Evolutionary conservation across 176 grass and related monocot species (phyloP), one percentile per base, ranked within the genome.

Genomic region (Saccharum spontaneum): DNA sequence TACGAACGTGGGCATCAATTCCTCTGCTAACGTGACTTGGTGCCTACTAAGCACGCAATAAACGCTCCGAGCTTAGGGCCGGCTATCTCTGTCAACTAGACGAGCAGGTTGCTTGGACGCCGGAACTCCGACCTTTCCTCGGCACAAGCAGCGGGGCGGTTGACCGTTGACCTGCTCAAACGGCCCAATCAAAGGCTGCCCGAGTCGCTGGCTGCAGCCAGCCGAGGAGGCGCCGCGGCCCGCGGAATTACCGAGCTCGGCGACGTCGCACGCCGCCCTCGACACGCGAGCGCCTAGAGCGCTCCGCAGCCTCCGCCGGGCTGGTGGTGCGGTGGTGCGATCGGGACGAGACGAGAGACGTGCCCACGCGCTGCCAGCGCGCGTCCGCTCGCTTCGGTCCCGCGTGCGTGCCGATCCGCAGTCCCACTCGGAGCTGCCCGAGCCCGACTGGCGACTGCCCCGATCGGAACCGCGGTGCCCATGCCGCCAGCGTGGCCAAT

Each of bases 401-500:
- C 13, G 10, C 39, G 22, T 7, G 20, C 43, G 41, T 4, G 39
- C 0, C 70, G 0, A 14, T 28, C 45, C 57, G 7, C 57, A 23
- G 18, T 22, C 55, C 55, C 20, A 22, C 17, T 13, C 63, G 63
- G 28, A 34, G 63, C 2, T 20, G 16, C 50, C 28, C 28, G 28
- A 18, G n/a, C n/a, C n/a, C 7, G 59, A 20, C 16, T 20, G 17
- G 50, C 28, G 28, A 28, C 28, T 28, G 28, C 28, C 28, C 28
- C 1, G 28, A 28, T 28, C 28, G 28, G 28, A 28, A 28, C 28
- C 28, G 39, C 60, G 8, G 10, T 2, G 78, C 43, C 64, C 64
- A 68, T 68, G 64, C 79, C 44, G 79, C 66, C 34, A 54, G 62
- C 82, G 31, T 61, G 61, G 83, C 82, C 5, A 67, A 20, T 70